Evolutionary conservation across 2,329 filamentous ascomycete species (phyloP).

Genomic region (Phyllosticta paracitricarpa): DNA sequence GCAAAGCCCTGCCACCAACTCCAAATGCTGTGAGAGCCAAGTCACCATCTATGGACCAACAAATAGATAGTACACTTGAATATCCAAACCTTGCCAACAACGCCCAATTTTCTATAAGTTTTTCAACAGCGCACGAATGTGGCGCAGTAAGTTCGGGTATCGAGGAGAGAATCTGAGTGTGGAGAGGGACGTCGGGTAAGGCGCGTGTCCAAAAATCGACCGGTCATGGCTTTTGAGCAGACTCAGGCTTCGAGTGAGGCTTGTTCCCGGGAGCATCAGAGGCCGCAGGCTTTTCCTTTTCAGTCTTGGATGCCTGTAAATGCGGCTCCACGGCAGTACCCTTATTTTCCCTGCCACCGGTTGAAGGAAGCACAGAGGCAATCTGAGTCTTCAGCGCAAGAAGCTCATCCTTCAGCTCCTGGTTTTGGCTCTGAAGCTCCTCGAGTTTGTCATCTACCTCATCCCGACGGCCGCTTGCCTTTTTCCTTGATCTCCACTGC

Average conservation of each 20-base stretch:
- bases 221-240: background rate
- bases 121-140: background rate
- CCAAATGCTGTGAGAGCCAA: background rate
- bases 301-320: background rate
- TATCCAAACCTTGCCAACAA: background rate
- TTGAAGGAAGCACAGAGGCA: background rate
- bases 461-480: conserved; percentile 49
- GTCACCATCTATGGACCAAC: background rate
- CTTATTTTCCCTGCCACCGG: background rate
- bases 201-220: background rate
- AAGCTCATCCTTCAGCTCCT: conserved; percentile 29
- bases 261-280: background rate
- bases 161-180: background rate
- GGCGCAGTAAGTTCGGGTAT: conserved; percentile 1
- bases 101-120: background rate
- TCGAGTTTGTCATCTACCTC: conserved; percentile 50
- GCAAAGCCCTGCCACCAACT: no score
- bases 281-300: background rate
- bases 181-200: background rate
- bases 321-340: background rate
- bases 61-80: background rate
- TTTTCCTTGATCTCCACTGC: conserved; percentile 49
- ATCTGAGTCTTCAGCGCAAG: conserved; percentile 27
- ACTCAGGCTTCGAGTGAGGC: background rate
- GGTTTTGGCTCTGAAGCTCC: conserved; percentile 43